These are phyloP conservation scores for Pleurotus ostreatus DNA, from an alignment of 768 basidiomycete species.

Conservation along the genomic window DNA sequence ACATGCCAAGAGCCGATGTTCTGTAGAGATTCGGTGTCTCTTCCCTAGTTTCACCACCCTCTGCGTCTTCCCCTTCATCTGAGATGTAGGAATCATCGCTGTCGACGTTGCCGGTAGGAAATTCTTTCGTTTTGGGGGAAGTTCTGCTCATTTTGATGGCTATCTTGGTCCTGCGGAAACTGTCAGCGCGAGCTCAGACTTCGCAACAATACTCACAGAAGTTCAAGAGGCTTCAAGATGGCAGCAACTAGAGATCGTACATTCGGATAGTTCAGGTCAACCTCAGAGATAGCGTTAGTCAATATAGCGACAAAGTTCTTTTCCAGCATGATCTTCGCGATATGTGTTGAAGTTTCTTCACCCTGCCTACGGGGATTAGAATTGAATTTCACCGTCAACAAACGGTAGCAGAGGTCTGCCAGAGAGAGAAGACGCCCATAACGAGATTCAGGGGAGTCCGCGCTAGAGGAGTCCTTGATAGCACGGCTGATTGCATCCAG, in stretches of 20 bases:
- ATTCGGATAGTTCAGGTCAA: conserved; percentile 94
- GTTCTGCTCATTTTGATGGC: conserved; percentile 97
- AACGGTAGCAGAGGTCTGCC: conserved; percentile 81
- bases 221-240: conserved; percentile 84
- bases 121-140: conserved; percentile 61
- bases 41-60: conserved; percentile 54
- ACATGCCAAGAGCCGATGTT: conserved; percentile 96
- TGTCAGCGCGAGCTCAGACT: conserved; percentile 10
- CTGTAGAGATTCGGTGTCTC: conserved; percentile 93
- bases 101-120: conserved; percentile 42
- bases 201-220: conserved; percentile 54
- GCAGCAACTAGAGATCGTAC: conserved; percentile 82
- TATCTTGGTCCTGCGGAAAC: conserved; percentile 69
- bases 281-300: conserved; percentile 84
- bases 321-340: conserved; percentile 98
- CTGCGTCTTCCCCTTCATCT: conserved; percentile 55
- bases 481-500: conserved; percentile 84
- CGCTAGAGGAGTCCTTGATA: conserved; percentile 70
- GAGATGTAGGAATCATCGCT: conserved; percentile 42
- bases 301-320: conserved; percentile 91
- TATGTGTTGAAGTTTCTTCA: conserved; percentile 81
- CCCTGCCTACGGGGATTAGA: conserved; percentile 48
- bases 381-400: conserved; percentile 78
- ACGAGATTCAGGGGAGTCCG: conserved; percentile 62
- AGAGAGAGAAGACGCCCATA: conserved; percentile 89